A percentile compares a stretch with the other conserved stretches of the same genome.
Conservation (phyloP, 176 grass and related monocot species). For the Themeda triandra region DNA sequence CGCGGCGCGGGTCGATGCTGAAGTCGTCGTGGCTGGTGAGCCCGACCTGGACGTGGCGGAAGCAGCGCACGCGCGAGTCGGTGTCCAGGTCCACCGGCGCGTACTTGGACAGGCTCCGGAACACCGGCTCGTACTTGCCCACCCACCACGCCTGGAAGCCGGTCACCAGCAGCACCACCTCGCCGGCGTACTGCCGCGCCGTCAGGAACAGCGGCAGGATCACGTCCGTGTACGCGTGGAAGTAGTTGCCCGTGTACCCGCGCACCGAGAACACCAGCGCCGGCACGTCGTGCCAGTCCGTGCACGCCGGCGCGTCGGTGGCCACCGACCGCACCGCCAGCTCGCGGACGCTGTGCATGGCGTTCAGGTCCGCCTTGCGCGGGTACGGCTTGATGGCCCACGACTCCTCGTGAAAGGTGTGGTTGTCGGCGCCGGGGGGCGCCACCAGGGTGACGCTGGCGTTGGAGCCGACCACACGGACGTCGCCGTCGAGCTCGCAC, state of each 20-base stretch:
- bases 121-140: conserved; percentile 61
- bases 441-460: conserved; percentile 47
- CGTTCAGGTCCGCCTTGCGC: conserved; percentile 54
- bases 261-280: conserved; percentile 71
- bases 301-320: conserved; percentile 28
- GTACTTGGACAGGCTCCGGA: conserved; percentile 66
- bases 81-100: conserved; percentile 48
- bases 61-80: conserved; percentile 67
- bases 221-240: conserved; percentile 91
- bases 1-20: conserved; percentile 64
- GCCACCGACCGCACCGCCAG: conserved; percentile 45
- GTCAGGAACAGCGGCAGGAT: conserved; percentile 85
- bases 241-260: conserved; percentile 84
- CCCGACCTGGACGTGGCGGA: conserved; percentile 56
- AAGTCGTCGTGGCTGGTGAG: conserved; percentile 76
- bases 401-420: conserved; percentile 44
- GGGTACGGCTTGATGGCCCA: conserved; percentile 70
- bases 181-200: conserved; percentile 57
- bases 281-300: conserved; percentile 43
- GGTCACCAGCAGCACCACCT: conserved; percentile 67
- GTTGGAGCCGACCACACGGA: conserved; percentile 47
- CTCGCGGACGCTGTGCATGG: conserved; percentile 39
- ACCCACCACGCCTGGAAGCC: conserved; percentile 57
- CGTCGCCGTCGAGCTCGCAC: conserved; percentile 73
- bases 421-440: not conserved